Conservation (phyloP, 805 yeast genomes). For the Metschnikowia corniflorae region DNA sequence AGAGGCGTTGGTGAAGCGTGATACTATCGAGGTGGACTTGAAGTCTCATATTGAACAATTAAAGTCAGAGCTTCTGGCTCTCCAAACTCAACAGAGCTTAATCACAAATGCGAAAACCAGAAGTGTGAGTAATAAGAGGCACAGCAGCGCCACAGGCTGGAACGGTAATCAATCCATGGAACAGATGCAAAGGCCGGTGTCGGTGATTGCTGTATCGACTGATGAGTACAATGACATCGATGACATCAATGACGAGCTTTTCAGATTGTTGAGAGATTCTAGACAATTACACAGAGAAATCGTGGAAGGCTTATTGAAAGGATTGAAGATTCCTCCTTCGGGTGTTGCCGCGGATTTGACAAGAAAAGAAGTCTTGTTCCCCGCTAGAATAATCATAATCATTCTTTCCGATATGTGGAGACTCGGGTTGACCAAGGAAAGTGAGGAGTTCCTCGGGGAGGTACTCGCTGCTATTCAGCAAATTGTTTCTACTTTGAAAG, state of each 20-base stretch:
- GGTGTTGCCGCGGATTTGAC: slow-evolving; percentile 80
- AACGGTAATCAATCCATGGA: slow-evolving; percentile 33
- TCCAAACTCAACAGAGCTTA: slow-evolving; percentile 37
- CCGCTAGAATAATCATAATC: slow-evolving; percentile 90
- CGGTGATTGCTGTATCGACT: slow-evolving; percentile 56
- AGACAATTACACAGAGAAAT: slow-evolving; percentile 75
- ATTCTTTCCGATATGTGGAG: slow-evolving; percentile 98
- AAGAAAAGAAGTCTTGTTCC: slow-evolving; percentile 89
- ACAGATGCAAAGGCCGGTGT: slow-evolving; percentile 51
- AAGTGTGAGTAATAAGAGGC: slow-evolving; percentile 37
- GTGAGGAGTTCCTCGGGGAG: slow-evolving; percentile 87
- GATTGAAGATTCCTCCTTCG: slow-evolving; percentile 80
- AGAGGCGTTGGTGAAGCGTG: slow-evolving; percentile 53
- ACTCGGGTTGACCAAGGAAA: slow-evolving; percentile 85
- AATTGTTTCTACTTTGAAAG: slow-evolving; percentile 73
- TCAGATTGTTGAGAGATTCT: slow-evolving; percentile 66
- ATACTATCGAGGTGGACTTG: slow-evolving; percentile 62
- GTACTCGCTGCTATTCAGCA: slow-evolving; percentile 84
- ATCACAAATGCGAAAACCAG: slow-evolving; percentile 32
- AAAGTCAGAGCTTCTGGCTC: slow-evolving; percentile 48
- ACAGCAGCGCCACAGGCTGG: slow-evolving; percentile 38
- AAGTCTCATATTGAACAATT: slow-evolving; percentile 57
- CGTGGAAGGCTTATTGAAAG: slow-evolving; percentile 79
- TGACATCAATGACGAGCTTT: slow-evolving; percentile 72
- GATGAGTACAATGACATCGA: slow-evolving; percentile 55